Conservation (phyloP, 176 grass and related monocot genomes). For the Triticum turgidum region DNA sequence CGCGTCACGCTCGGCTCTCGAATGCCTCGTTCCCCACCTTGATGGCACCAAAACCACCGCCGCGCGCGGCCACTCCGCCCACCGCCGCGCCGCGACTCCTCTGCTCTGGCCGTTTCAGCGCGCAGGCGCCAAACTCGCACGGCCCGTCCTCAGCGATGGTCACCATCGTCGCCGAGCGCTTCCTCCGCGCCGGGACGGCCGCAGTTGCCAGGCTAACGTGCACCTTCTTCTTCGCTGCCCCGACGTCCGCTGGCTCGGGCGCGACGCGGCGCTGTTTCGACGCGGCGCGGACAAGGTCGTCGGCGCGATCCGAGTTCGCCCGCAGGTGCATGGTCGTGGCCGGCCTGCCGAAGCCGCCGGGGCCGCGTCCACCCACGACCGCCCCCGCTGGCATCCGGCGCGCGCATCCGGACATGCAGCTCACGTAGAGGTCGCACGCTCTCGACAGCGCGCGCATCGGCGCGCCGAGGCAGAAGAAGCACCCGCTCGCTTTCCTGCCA, state of each 20-base stretch:
- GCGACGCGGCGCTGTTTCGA: conserved; percentile 30
- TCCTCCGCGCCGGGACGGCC: neutral
- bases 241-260: conserved; percentile 2
- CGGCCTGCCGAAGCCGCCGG: conserved; percentile 35
- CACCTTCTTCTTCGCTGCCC: neutral
- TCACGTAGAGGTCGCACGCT: conserved; percentile 67
- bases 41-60: conserved; percentile 12
- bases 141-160: conserved; percentile 51
- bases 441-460: conserved; percentile 46
- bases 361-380: conserved; percentile 26
- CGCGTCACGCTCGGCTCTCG: neutral
- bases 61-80: neutral
- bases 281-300: conserved; percentile 54
- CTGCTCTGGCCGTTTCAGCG: neutral
- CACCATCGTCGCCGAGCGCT: conserved; percentile 22
- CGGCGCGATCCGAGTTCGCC: conserved; percentile 18
- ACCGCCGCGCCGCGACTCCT: conserved; percentile 8
- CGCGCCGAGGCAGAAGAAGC: conserved; percentile 46
- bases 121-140: conserved; percentile 38
- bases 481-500: conserved; percentile 5
- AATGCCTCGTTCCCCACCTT: neutral
- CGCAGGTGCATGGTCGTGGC: conserved; percentile 12
- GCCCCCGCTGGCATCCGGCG: conserved; percentile 7
- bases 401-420: conserved; percentile 50
- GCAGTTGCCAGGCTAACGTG: neutral